Conservation (phyloP, 2,329 filamentous ascomycete genomes). For the Neoarthrinium moseri region DNA sequence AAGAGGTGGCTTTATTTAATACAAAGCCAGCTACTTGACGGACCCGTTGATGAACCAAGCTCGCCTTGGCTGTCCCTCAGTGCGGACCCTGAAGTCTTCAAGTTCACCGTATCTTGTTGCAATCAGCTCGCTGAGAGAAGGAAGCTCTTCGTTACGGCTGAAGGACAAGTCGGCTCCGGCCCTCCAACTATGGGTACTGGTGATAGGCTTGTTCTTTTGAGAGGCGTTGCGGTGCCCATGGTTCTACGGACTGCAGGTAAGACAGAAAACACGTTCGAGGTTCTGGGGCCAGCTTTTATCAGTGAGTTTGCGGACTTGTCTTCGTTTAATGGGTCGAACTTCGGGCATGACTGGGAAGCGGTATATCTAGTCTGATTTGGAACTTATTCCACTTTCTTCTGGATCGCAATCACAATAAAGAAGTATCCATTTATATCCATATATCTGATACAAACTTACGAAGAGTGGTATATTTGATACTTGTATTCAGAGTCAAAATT, state of each 20-base stretch:
- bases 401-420: no score
- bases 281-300: background rate
- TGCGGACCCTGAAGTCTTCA: background rate
- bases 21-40: no score
- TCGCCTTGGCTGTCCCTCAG: background rate
- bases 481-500: no score
- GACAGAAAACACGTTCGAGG: background rate
- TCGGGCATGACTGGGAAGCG: background rate
- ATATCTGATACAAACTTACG: no score
- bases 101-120: background rate
- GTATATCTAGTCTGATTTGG: background rate
- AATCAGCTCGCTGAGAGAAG: background rate
- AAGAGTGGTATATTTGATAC: no score
- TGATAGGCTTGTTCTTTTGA: background rate
- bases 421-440: no score
- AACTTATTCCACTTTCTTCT: no score
- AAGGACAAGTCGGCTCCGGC: background rate
- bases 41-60: background rate
- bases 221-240: background rate
- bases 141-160: background rate
- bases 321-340: background rate
- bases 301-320: background rate
- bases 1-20: background rate
- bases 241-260: background rate
- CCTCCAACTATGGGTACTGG: background rate